phyloP scores from a whole-genome alignment of 129 eudicot species.

The Erigeron canadensis region DNA sequence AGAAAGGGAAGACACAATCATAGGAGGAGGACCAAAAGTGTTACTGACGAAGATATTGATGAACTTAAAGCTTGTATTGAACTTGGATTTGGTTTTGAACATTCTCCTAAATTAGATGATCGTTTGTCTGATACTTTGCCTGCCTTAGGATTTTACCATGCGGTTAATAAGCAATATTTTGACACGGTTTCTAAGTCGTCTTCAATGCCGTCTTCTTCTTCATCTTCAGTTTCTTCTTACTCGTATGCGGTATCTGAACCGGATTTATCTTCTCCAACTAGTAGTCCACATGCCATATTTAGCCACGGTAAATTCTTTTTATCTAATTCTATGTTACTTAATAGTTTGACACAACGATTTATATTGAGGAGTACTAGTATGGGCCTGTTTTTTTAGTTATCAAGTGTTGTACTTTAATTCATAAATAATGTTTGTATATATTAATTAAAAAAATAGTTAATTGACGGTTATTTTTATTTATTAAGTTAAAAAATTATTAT shows the following conservation, averaged over 20 bases:
- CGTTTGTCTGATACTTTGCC: conserved; percentile 79
- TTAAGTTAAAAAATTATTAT: too few species aligned
- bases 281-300: conserved; percentile 54
- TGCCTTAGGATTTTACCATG: conserved; percentile 69
- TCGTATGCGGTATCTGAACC: conserved; percentile 47
- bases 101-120: conserved; percentile 54
- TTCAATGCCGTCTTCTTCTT: conserved; percentile 33
- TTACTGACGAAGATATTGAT: conserved; percentile 79
- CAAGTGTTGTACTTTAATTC: too few species aligned
- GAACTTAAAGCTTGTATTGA: conserved; percentile 84
- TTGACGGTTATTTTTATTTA: too few species aligned
- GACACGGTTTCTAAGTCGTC: conserved; percentile 43
- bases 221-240: conserved; percentile 28
- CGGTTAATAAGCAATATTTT: conserved; percentile 59
- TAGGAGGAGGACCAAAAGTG: conserved; percentile 56
- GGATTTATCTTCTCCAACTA: conserved; percentile 47
- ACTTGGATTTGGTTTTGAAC: conserved; percentile 70
- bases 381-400: too few species aligned
- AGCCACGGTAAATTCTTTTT: conserved; percentile 39
- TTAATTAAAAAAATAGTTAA: too few species aligned
- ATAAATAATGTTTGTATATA: too few species aligned
- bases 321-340: neutral
- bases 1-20: conserved; percentile 45
- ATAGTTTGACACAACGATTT: too few species aligned
- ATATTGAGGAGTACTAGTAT: too few species aligned